Base-by-base conservation (phyloP, 78 protist species). In the Trichosphaerium sp. region DNA sequence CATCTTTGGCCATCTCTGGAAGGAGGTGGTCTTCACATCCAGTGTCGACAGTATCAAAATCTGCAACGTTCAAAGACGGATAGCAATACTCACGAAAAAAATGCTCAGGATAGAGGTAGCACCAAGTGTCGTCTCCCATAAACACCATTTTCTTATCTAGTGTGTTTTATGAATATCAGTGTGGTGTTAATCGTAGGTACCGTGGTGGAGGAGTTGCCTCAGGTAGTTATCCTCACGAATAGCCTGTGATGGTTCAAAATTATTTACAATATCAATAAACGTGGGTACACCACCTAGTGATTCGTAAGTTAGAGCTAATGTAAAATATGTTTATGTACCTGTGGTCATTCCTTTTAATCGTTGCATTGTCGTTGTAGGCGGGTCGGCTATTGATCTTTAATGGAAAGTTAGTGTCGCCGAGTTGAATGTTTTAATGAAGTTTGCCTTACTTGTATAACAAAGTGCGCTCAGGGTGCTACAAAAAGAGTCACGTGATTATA, bases 51-150 rank as follows among this genome's bases (percentile, higher is more conserved):
- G 94, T 83, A 71, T 94, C 74, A 1, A 94, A 65, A 49, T 94
- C 98, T 21, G 71, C 65, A 32, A 92, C 95, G 43, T 92, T 78
- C 58, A 94, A 88, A 21, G 92, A 81, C n/a, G 90, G 91, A 39
- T 25, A 92, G 0, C 92, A 91, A 43, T 69, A 80, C 14, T 65
- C 48, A 14, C 32, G 23, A 10, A 31, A 35, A 69, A 85, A 70
- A 23, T 51, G 71, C 26, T 51, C 23, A 0, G 88, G 83, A 34
- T 80, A 94, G 49, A 94, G 70, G n/a, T 49, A 25, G 15, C 56
- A 52, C 98, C 98, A 94, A 26, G 96, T 94, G 75, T 94, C 98
- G 34, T 94, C 98, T 3, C 98, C 98, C n/a, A 84, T 42, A 11
- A 81, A 61, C 14, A 70, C 60, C n/a, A 73, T 62, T 23, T 65